Base-by-base conservation (phyloP, 441 rosid species). In the Populus hybrid region DNA sequence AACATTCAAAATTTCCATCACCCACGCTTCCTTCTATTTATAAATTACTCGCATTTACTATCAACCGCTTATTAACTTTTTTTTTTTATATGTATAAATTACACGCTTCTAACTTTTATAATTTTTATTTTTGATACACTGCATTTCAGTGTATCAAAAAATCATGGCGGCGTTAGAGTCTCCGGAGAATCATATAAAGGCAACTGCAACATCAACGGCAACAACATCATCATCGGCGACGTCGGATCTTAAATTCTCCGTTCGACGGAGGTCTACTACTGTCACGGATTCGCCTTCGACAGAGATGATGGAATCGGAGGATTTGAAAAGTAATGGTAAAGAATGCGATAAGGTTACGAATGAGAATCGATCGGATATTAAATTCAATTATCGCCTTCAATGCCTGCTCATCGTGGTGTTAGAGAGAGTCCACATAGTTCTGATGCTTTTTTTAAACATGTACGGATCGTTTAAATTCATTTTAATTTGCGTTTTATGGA, bases 351-450 rank as follows among this genome's bases (percentile, higher is more conserved):
- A 79, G 46, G 83, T 35, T 57, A 81, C 53, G 78, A 76, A 19
- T 46, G 76, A 74, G 7, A 78, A 79, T n/a, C 76, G 80, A 76
- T 7, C 71, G 57, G 87, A 85, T 63, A 19, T 79, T 16, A 87
- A 71, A 79, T 88, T 86, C 82, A 79, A 91, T 59, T 93, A 85
- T 79, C 84, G 63, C 92, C 99, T 19, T 90, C 93, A 11, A 87
- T 86, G 80, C 99, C 98, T 6, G 98, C 98, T 75, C 99, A 96
- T 83, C 86, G 91, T 74, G 80, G 81, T 30, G 86, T 85, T 66
- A 93, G 81, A 66, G 99, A 96, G 89, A 96, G 98, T 83, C 98
- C 99, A 72, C 95, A 94, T 18, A 97, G 98, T 84, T 97, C 99
- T 23, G 97, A 88, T 78, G 91, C 91, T 46, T 94, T 97, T 79